Percentiles rank a stretch among this genome's conserved stretches.
Evolutionary conservation across 208 protist species (phyloP).

Genomic region (Acanthamoeba rhysodes): DNA sequence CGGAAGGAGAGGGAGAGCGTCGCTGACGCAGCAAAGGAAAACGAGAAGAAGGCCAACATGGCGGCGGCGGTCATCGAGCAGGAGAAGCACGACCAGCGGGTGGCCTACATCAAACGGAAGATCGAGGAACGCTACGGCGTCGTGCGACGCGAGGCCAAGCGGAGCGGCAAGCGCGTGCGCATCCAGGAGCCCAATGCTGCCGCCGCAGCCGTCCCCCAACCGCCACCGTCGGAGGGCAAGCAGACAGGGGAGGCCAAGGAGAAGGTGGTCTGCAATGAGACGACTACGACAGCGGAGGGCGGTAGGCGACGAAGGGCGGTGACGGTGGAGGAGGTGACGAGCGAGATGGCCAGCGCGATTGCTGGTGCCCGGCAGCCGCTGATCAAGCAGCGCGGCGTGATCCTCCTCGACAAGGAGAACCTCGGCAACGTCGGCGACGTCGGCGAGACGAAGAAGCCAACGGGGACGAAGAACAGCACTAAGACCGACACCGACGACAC

Average conservation of each 20-base stretch:
- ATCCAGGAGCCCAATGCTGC: neutral
- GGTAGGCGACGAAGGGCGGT: neutral
- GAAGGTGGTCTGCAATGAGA: neutral
- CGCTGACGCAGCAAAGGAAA: neutral
- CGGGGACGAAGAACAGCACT: neutral
- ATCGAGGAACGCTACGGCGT: constrained; percentile 52
- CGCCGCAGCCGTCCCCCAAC: too few relatives aligned
- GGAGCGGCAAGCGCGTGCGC: neutral
- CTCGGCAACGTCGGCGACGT: neutral
- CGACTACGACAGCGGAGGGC: neutral
- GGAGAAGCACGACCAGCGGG: neutral
- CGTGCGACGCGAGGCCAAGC: constrained; percentile 36
- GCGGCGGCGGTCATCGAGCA: neutral
- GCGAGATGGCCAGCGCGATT: neutral
- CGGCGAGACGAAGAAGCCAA: neutral
- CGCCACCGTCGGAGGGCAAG: too few relatives aligned
- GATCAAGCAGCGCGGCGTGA: constrained; percentile 16
- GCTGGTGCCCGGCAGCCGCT: neutral
- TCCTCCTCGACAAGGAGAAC: constrained; percentile 54
- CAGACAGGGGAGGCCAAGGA: neutral
- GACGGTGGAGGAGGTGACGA: neutral
- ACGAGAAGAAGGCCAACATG: neutral
- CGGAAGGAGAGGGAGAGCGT: neutral
- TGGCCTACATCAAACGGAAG: constrained; percentile 32
- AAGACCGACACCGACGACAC: neutral